Evolutionary conservation across 495 filamentous ascomycete species (phyloP), one percentile per base, ranked within the genome.

Genomic region (Bacidia gigantensis): DNA sequence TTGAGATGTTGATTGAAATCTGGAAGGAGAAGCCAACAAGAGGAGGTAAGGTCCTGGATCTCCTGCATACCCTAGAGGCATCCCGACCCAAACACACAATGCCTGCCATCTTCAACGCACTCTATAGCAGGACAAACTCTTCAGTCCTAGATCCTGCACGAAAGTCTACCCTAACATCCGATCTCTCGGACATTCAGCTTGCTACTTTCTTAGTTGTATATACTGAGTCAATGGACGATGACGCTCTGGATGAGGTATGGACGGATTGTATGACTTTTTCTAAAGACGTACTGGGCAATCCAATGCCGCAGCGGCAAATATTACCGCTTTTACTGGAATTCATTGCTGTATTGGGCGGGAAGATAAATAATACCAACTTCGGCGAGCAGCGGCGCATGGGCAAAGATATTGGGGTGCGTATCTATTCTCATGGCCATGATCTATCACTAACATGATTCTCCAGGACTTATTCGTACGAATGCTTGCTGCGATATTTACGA

Each of bases 171-270:
- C 65, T 97, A 57, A 93, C 90, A 0, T 86, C 88, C 9, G 83
- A 81, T 53, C 65, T 97, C 3, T 77, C 80, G 22, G 90, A 95
- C 53, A 74, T 77, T 1, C 88, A 94, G 58, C 69, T 97, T 14
- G 86, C 89, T 9, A 77, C 81, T 18, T 99, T 97, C 62, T 66
- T 97, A 50, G 82, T 92, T 3, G 84, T 87, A 45, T 99, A 97
- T 62, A 82, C 88, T 1, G 76, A 79, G 21, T 90, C 88, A 2
- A 70, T 95, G 12, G 92, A 99, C 60, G 92, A 99, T 58, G 92
- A 99, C 71, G 84, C 92, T n/a, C 90, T 97, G 73, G 93, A 99
- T 60, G 92, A 99, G 66, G 95, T 99, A 26, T 99, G 92, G 92
- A 71, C 78, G 35, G 93, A 99, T 60, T 97, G 90, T 64, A 87